A percentile compares a stretch with the other conserved stretches of the same genome.
Conservation (phyloP, 495 filamentous ascomycete species). For the Friedmanniomyces simplex region DNA sequence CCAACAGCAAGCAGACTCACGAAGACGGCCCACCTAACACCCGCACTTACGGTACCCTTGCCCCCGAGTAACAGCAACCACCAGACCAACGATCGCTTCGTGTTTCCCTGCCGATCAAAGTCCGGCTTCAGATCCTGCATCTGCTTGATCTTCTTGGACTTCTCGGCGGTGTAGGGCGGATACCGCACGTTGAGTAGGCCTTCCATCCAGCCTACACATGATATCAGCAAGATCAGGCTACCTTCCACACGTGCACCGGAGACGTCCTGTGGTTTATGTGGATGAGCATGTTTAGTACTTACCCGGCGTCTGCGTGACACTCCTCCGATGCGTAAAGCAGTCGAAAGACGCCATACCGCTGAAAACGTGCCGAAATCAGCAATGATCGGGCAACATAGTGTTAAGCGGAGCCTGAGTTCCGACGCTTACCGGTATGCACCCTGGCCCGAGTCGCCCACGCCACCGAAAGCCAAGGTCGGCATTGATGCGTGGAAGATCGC, state of each 20-base stretch:
- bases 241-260: too few species aligned
- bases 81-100: conserved; percentile 13
- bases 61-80: conserved; percentile 11
- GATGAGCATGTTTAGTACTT: too few species aligned
- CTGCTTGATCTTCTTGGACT: conserved; percentile 47
- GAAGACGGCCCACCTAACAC: conserved; percentile 9
- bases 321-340: conserved; percentile 66
- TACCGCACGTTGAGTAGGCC: conserved; percentile 64
- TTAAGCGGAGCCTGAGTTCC: too few species aligned
- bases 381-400: too few species aligned
- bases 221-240: background rate
- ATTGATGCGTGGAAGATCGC: conserved; percentile 68
- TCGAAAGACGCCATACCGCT: conserved; percentile 78
- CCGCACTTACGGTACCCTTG: conserved; percentile 3
- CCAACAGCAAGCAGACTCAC: conserved; percentile 5
- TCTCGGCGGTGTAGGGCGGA: conserved; percentile 57
- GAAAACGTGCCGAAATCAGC: too few species aligned
- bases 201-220: conserved; percentile 55
- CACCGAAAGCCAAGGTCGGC: conserved; percentile 74
- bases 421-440: conserved; percentile 82
- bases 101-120: conserved; percentile 66
- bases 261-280: too few species aligned
- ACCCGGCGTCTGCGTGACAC: conserved; percentile 59
- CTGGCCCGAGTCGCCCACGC: conserved; percentile 74
- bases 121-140: conserved; percentile 54